Conservation (phyloP, 768 basidiomycete genomes). For the Cystofilobasidium capitatum region DNA sequence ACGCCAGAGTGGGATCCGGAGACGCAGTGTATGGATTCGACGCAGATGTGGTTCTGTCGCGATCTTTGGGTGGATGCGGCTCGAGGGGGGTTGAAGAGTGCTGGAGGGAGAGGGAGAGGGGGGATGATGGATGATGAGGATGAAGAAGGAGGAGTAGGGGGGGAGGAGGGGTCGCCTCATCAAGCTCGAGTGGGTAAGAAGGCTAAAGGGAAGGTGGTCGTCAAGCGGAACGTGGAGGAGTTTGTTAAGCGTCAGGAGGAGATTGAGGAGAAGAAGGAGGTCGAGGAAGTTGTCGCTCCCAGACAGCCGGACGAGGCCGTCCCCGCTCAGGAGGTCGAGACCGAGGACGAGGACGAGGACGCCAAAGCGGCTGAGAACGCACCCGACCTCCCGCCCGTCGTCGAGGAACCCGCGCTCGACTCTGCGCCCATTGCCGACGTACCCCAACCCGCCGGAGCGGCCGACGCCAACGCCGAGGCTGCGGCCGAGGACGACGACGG, state of each 20-base stretch:
- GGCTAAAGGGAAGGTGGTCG: conserved; percentile 30
- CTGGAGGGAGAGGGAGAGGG: background rate
- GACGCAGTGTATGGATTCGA: conserved; percentile 84
- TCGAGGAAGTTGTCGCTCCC: conserved; percentile 37
- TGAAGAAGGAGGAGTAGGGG: conserved; percentile 32
- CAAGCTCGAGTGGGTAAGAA: no score
- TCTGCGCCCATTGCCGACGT: background rate
- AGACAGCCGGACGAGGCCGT: conserved; percentile 9
- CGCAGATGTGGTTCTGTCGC: conserved; percentile 95
- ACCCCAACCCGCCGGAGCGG: background rate
- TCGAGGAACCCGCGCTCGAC: no score
- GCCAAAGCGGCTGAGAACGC: conserved; percentile 16
- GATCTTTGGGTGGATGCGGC: conserved; percentile 93
- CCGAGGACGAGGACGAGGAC: conserved; percentile 22
- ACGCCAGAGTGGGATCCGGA: conserved; percentile 61
- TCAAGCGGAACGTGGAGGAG: conserved; percentile 10
- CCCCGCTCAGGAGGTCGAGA: conserved; percentile 10
- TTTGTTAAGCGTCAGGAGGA: conserved; percentile 22
- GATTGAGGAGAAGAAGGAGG: conserved; percentile 36
- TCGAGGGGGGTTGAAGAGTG: conserved; percentile 48
- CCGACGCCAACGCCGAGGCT: conserved; percentile 7
- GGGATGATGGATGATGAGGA: conserved; percentile 27
- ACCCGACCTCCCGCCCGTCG: conserved; percentile 7
- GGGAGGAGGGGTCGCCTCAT: conserved; percentile 21
- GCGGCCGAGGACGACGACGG: conserved; percentile 19